A percentile compares a stretch with the other conserved stretches of the same genome.
These are phyloP conservation scores for Candida manassasensis DNA, from an alignment of 805 yeast genomes.

Conservation along the genomic window DNA sequence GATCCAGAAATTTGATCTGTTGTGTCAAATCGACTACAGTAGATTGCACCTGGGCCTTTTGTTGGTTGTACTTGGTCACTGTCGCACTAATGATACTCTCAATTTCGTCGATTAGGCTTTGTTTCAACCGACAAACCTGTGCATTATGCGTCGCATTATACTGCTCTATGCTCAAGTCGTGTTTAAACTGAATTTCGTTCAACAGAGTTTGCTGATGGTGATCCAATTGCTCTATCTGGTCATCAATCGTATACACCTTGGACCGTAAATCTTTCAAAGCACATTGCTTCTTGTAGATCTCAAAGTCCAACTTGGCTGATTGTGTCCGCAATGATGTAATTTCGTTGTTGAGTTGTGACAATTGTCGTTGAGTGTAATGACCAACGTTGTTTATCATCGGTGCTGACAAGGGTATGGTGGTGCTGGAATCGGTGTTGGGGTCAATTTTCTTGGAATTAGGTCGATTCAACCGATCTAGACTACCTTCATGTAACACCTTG, in stretches of 20 bases:
- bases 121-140: slow-evolving; percentile 22
- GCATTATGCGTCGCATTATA: slow-evolving; percentile 17
- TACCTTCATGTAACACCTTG: slow-evolving; percentile 1
- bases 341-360: neutral
- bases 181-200: slow-evolving; percentile 19
- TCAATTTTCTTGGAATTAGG: neutral
- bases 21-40: slow-evolving; percentile 13
- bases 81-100: slow-evolving; percentile 34
- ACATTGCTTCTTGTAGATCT: slow-evolving; percentile 1
- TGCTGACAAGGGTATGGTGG: too few relatives aligned
- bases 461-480: slow-evolving; percentile 1
- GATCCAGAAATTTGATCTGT: slow-evolving; percentile 9
- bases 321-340: neutral
- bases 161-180: slow-evolving; percentile 19
- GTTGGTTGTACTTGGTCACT: slow-evolving; percentile 23
- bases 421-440: too few relatives aligned
- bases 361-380: neutral
- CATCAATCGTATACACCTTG: slow-evolving; percentile 28
- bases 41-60: slow-evolving; percentile 17
- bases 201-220: slow-evolving; percentile 20
- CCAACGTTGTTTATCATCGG: neutral
- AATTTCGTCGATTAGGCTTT: slow-evolving; percentile 26
- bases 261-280: neutral
- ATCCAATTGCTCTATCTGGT: slow-evolving; percentile 28
- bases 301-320: slow-evolving; percentile 6